Evolutionary conservation across 345 rosid species (phyloP).

Genomic region (Hypericum perforatum): DNA sequence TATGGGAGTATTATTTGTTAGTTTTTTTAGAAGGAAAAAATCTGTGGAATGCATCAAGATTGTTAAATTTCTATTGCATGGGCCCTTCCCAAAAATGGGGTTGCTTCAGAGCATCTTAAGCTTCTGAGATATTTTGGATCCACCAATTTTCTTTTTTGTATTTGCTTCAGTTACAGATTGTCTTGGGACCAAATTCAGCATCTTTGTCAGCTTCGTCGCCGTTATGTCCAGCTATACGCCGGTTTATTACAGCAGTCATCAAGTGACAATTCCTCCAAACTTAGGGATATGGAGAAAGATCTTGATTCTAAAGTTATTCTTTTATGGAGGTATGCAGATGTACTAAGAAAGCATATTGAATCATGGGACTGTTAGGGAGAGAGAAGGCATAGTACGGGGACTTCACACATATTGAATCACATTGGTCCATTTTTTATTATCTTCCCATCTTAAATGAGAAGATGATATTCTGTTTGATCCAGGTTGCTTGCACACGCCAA

Average conservation of each 20-base stretch:
- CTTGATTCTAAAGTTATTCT: constrained; percentile 93
- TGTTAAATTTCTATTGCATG: background rate
- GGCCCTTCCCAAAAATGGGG: too few relatives aligned
- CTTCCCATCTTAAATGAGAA: too few relatives aligned
- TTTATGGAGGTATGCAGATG: constrained; percentile 66
- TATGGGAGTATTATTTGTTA: constrained; percentile 14
- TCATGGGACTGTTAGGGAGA: too few relatives aligned
- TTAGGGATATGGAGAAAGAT: constrained; percentile 85
- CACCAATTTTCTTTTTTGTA: constrained; percentile 16
- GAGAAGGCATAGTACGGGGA: too few relatives aligned
- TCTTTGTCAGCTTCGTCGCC: constrained; percentile 81
- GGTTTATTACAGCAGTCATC: constrained; percentile 61
- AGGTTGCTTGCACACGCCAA: constrained; percentile 99
- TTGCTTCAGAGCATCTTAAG: too few relatives aligned
- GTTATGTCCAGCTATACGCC: constrained; percentile 79
- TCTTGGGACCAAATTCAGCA: constrained; percentile 81
- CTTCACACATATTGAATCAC: too few relatives aligned
- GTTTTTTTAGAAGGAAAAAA: background rate
- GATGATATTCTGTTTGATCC: constrained; percentile 8
- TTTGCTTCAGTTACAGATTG: constrained; percentile 56
- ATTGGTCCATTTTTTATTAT: too few relatives aligned
- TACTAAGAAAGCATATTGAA: too few relatives aligned
- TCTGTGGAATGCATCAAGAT: background rate
- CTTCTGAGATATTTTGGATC: constrained; percentile 7
- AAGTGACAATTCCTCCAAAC: constrained; percentile 34